Conservation (phyloP, 306 rosid species). For the Malus domestica region DNA sequence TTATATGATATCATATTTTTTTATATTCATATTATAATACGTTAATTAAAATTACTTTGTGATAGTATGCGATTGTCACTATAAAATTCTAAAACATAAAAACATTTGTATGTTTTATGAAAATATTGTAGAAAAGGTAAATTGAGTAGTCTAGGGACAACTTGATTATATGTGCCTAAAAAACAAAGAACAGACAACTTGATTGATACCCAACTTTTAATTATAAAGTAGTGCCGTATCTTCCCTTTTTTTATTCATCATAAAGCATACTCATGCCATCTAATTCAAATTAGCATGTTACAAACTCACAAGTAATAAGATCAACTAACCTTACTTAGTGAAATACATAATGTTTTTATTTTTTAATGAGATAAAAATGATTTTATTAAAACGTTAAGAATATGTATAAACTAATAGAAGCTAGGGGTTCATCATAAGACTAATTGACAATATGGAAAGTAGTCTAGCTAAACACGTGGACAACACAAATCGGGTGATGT, state of each 20-base stretch:
- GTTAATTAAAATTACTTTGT: too few species aligned
- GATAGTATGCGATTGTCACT: background rate
- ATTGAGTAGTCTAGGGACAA: background rate
- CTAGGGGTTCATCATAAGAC: too few species aligned
- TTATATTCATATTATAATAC: background rate
- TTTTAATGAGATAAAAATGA: background rate
- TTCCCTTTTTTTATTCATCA: background rate
- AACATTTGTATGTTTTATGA: background rate
- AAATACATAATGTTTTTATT: too few species aligned
- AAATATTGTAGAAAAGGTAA: background rate
- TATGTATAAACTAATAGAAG: too few species aligned
- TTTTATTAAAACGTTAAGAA: too few species aligned
- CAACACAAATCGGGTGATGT: too few species aligned
- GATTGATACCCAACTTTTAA: slow-evolving; percentile 10
- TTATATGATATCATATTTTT: too few species aligned
- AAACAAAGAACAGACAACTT: slow-evolving; percentile 6
- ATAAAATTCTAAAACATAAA: background rate
- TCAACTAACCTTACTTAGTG: too few species aligned
- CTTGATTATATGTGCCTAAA: slow-evolving; percentile 1
- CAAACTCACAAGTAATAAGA: background rate
- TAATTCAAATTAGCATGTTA: background rate
- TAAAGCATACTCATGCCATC: background rate
- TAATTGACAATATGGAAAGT: too few species aligned
- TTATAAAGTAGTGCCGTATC: background rate
- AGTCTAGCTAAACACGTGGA: too few species aligned